These are phyloP conservation scores for Nectriaceae sp. DNA, from an alignment of 2,329 filamentous ascomycete genomes.

Conservation along the genomic window DNA sequence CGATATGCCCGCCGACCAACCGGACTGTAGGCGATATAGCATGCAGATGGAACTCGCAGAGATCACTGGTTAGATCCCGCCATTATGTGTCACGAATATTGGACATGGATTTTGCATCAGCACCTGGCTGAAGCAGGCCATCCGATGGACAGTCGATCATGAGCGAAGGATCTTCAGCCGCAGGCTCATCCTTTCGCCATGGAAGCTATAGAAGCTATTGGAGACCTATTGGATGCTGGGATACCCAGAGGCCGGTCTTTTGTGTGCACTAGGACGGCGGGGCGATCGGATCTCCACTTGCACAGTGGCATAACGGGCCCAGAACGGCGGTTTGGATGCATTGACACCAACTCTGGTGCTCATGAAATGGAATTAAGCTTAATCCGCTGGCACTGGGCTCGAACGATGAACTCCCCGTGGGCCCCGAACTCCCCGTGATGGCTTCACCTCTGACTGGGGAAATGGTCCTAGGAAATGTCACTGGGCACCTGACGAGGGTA, in stretches of 20 bases:
- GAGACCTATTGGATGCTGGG: slow-evolving; percentile 7
- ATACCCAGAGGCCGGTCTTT: slow-evolving; percentile 12
- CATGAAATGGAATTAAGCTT: slow-evolving; percentile 21
- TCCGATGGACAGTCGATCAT: not conserved
- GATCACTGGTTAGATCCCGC: not conserved
- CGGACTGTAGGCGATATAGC: no score
- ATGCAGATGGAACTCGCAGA: no score
- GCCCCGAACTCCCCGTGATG: not conserved
- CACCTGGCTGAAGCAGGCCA: slow-evolving; percentile 12
- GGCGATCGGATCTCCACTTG: not conserved
- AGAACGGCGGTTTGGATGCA: not conserved
- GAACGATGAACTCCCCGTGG: slow-evolving; percentile 7
- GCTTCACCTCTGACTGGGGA: no score
- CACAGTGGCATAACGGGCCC: not conserved
- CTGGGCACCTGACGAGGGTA: no score
- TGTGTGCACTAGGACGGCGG: slow-evolving; percentile 21
- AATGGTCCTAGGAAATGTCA: no score
- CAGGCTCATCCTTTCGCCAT: not conserved
- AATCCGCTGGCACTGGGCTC: slow-evolving; percentile 5
- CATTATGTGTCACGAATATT: not conserved
- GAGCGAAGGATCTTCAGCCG: slow-evolving; percentile 1
- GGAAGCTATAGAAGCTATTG: slow-evolving; percentile 7
- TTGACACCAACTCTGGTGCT: not conserved
- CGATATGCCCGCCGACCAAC: no score
- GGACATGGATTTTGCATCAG: slow-evolving; percentile 4